phyloP scores from a whole-genome alignment of 306 rosid genomes.

The Cicer arietinum region DNA sequence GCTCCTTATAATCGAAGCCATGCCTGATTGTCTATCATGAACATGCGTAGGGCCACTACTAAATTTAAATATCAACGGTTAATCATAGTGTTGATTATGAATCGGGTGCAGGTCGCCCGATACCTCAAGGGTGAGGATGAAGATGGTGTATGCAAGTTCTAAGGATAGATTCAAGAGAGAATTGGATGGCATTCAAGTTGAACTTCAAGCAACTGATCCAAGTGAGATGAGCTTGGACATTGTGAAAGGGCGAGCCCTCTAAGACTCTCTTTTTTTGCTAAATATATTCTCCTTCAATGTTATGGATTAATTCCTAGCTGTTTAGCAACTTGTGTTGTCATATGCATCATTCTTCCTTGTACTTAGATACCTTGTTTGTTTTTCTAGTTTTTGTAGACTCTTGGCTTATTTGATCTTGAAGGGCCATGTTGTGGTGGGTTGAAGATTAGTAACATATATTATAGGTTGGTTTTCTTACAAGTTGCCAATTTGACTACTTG shows the following conservation, averaged over 20 bases:
- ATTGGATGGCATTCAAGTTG: slow-evolving; percentile 84
- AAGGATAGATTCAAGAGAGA: slow-evolving; percentile 93
- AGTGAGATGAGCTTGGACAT: slow-evolving; percentile 92
- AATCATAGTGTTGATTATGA: slow-evolving; percentile 8
- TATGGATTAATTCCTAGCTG: slow-evolving; percentile 14
- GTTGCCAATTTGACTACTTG: slow-evolving; percentile 25
- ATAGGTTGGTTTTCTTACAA: slow-evolving; percentile 35
- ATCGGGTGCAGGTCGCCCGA: slow-evolving; percentile 78
- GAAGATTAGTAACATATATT: slow-evolving; percentile 34
- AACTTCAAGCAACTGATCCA: slow-evolving; percentile 91
- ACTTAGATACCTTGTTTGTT: slow-evolving; percentile 27
- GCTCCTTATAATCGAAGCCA: not conserved
- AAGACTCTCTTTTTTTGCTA: slow-evolving; percentile 3
- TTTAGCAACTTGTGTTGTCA: slow-evolving; percentile 32
- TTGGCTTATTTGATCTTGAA: slow-evolving; percentile 40
- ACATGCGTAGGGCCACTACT: not conserved
- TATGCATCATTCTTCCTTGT: slow-evolving; percentile 41
- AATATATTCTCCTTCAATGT: slow-evolving; percentile 15
- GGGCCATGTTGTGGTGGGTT: slow-evolving; percentile 34
- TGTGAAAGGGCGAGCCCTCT: slow-evolving; percentile 71
- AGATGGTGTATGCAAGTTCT: slow-evolving; percentile 95
- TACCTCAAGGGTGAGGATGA: slow-evolving; percentile 79
- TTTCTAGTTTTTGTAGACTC: slow-evolving; percentile 35
- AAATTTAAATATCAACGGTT: not conserved
- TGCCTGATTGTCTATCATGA: not conserved